Base-by-base conservation (phyloP, 176 grass and related monocot genomes). In the Zoysia japonica region DNA sequence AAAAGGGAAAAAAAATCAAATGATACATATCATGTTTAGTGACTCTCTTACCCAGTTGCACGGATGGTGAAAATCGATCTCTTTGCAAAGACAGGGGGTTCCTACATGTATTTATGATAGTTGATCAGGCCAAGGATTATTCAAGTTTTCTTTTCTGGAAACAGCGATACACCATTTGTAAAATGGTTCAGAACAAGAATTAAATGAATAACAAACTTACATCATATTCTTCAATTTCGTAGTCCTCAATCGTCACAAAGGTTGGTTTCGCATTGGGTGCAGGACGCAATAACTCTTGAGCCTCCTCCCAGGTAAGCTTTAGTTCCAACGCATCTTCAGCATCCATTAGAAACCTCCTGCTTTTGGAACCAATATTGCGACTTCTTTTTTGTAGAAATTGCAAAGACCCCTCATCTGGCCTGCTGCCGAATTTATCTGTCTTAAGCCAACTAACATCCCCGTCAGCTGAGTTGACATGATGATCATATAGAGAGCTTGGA, bases 161-260 rank as follows among this genome's bases (percentile, higher is more conserved):
- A 84, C 6, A 37, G 52, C 38, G 6, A 13, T 35, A 7, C 53
- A 44, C 2, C 0, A 9, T 76, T 40, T 76, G n/a, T 72, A 19
- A 43, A 65, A 71, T 17, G 44, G 40, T 59, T 63, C 39, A 19
- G 17, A 80, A 71, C 37, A 38, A 14, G 36, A 76, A 81, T 15
- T 7, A 62, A 66, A 63, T 40, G 19, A 13, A 7, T 20, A 80
- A 15, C 47, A 68, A 70, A 69, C 96, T 91, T 94, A 99, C 96
- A 85, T 99, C 96, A 84, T 99, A 99, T 78, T 99, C 96, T 95
- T 99, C 96, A 89, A 99, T 83, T 66, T 95, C 96, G 41, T 95
- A 93, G 70, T 99, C 92, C 68, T 99, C 96, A 68, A 99, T 99
- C 75, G 75, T 91, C 70, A 99, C 92, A 66, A 99, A 67, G 53